Base-by-base conservation (phyloP, 371 early-diverging fungal genomes). In the Rhizomucor miehei region DNA sequence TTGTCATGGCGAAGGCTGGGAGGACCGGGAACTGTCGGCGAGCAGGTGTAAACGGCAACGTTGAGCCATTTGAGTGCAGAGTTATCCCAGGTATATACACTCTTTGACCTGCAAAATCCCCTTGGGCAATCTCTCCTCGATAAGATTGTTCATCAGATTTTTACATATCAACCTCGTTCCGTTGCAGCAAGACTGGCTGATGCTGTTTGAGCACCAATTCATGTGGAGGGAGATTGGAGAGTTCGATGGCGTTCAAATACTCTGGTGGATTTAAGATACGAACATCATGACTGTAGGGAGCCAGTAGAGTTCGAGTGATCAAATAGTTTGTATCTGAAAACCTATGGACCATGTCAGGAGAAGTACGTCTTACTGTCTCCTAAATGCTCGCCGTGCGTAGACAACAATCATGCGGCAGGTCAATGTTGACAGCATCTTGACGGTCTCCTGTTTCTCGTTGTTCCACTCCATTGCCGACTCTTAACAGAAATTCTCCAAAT, bases 1-100 rank as follows among this genome's bases (percentile, higher is more conserved):
- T 69, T 6, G 69, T 62, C 55, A 69, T 63, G 0, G 59, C 54
- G 44, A 53, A 68, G 5, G 54, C 48, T 20, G 59, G 62, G 10
- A 34, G 39, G 20, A 68, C 24, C 0, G 56, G 66, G 20, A 70
- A 65, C 39, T 68, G 68, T 1, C n/a, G 37, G 1, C 60, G 40
- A 13, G 20, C 8, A 23, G 59, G 39, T 37, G 2, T 20, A 23
- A 43, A 48, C 35, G 50, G 43, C 24, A 24, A 36, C 48, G 13
- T 14, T 34, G 17, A 39, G 37, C n/a, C 37, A 6, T 50, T 36
- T 16, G 51, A 50, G 16, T 17, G 10, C 1, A 40, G 6, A 0
- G 4, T 37, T 1, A 51, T 51, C 10, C 44, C 44, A 6, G 44
- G 25, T 17, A 47, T 25, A 24, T 47, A 47, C 25, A 47, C 47